A percentile compares a stretch with the other conserved stretches of the same genome.
These are phyloP conservation scores for Microsporum ferrugineum DNA, from an alignment of 2,329 filamentous ascomycete genomes.

Conservation along the genomic window DNA sequence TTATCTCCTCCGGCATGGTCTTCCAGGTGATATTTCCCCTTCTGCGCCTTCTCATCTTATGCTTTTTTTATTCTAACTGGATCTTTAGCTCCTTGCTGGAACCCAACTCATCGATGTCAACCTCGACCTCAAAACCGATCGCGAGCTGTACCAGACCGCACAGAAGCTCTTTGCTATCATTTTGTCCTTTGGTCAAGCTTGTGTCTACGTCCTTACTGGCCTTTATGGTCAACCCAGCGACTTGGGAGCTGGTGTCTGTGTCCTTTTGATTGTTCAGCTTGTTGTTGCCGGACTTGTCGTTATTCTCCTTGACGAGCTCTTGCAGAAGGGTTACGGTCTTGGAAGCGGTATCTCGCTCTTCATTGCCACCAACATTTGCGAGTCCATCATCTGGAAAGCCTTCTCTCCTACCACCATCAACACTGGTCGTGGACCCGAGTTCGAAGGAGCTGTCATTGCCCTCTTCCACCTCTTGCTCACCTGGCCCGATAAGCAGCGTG, in stretches of 20 bases:
- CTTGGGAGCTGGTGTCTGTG: slow-evolving; percentile 94
- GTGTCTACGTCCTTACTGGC: slow-evolving; percentile 95
- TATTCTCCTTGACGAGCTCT: slow-evolving; percentile 95
- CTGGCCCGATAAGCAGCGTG: slow-evolving; percentile 98
- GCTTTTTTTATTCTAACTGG: not conserved
- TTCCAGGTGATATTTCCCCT: slow-evolving; percentile 57
- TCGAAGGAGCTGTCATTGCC: slow-evolving; percentile 17
- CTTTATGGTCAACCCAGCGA: slow-evolving; percentile 95
- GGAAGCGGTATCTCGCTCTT: slow-evolving; percentile 98
- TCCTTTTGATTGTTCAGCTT: slow-evolving; percentile 94
- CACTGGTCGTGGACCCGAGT: slow-evolving; percentile 96
- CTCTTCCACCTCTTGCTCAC: slow-evolving; percentile 39
- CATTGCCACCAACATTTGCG: slow-evolving; percentile 99
- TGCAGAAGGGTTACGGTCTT: slow-evolving; percentile 98
- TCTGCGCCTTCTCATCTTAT: not conserved
- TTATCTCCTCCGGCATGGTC: slow-evolving; percentile 99
- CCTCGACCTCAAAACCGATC: slow-evolving; percentile 98
- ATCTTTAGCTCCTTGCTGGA: slow-evolving; percentile 73
- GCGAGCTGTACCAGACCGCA: slow-evolving; percentile 98
- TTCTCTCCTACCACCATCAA: slow-evolving; percentile 99
- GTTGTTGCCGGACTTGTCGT: slow-evolving; percentile 96
- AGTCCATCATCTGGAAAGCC: slow-evolving; percentile 99
- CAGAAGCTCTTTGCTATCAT: slow-evolving; percentile 99
- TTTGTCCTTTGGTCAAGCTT: slow-evolving; percentile 91
- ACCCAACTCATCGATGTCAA: slow-evolving; percentile 99